Base-by-base conservation (phyloP, 2,329 filamentous ascomycete genomes). In the Clonostachys chloroleuca region DNA sequence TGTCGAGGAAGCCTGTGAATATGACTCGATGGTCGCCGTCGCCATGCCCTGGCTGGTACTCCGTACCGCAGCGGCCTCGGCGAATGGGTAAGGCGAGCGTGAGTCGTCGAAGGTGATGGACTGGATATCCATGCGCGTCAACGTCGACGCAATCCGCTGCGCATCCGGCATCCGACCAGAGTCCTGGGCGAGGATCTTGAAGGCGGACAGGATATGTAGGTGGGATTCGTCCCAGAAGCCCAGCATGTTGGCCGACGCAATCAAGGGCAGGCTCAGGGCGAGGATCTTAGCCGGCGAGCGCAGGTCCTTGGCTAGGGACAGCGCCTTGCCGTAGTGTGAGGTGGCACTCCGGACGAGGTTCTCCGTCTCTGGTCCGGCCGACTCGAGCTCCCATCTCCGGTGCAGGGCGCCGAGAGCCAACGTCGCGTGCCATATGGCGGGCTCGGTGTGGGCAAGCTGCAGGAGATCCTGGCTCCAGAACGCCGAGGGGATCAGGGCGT, bases 341-440 rank as follows among this genome's bases (percentile, higher is more conserved):
- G 48, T 49, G 2, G 62, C 65, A 18, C 61, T 51, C 1, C 46
- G 45, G 5, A 14, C 46, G 8, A 49, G 45, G 16, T 49, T 45
- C 12, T 61, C 46, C 24, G 55, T 48, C 34, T 56, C 49, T 8
- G 36, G 36, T 18, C 14, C 36, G 14, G 36, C 12, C 14, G 14
- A 18, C 17, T 39, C 17, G 14, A 39, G 36, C 10, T 40, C 37
- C 12, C 17, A 6, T 2, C 54, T 51, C n/a, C 60, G 60, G 39
- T 68, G 64, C 42, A 69, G 51, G 4, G 64, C 64, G 1, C 65
- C 66, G 4, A 68, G 42, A 0, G 64, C 64, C 7, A 65, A 57
- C 0, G 60, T 60, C 4, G 62, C 63, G 35, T 62, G 59, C 65
- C 64, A 68, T 1, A 64, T 56, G 6, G 65, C 62, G 10, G 62